Conservation (phyloP, 2,329 filamentous ascomycete species). For the Reticulascus tulasneorum region DNA sequence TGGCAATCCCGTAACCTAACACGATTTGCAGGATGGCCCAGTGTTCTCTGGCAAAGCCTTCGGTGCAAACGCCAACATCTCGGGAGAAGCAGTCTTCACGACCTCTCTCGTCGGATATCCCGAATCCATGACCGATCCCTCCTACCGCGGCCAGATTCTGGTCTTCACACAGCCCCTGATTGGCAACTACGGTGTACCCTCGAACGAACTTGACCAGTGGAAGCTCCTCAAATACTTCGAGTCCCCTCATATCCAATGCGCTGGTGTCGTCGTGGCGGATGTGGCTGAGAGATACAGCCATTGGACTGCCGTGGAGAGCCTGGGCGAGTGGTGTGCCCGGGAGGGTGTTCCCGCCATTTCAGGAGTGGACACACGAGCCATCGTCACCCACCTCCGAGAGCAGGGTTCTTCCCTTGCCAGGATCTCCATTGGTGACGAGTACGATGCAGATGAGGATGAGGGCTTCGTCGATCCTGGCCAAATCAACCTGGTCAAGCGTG, state of each 20-base stretch:
- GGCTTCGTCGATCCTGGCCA: constrained; percentile 91
- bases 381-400: constrained; percentile 93
- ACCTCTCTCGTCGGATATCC: constrained; percentile 97
- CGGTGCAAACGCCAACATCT: constrained; percentile 93
- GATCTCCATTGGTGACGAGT: constrained; percentile 94
- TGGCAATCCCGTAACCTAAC: constrained; percentile 13
- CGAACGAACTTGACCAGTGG: constrained; percentile 75
- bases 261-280: constrained; percentile 92
- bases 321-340: constrained; percentile 90
- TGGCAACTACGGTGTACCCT: constrained; percentile 97
- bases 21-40: constrained; percentile 68
- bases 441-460: constrained; percentile 97
- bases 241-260: constrained; percentile 94
- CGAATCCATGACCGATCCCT: constrained; percentile 87
- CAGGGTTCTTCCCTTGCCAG: constrained; percentile 92
- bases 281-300: constrained; percentile 93
- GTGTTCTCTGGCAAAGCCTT: constrained; percentile 97
- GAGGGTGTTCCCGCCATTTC: constrained; percentile 96
- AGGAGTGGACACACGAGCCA: constrained; percentile 92
- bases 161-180: constrained; percentile 98
- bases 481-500: constrained; percentile 93
- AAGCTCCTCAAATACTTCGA: constrained; percentile 97
- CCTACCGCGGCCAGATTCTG: constrained; percentile 89
- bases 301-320: constrained; percentile 95
- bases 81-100: constrained; percentile 97